Evolutionary conservation across 2,329 filamentous ascomycete genomes (phyloP).

Genomic region (Botrytis byssoidea): DNA sequence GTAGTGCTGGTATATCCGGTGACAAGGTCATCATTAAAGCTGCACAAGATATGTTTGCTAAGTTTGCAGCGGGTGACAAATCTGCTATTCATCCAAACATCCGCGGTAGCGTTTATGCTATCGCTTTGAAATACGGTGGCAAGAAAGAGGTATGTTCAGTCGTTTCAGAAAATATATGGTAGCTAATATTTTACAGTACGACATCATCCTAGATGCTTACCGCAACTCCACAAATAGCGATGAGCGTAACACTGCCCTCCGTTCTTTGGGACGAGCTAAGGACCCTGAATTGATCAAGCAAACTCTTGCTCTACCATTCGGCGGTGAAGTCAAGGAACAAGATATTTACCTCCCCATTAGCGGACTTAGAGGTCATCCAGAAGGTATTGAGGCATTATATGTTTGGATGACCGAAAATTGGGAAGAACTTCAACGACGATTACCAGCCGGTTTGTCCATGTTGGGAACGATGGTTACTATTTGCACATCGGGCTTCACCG

Average conservation of each 20-base stretch:
- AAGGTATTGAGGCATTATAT: conserved; percentile 79
- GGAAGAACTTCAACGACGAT: conserved; percentile 75
- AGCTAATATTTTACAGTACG: conserved; percentile 54
- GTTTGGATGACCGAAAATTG: conserved; percentile 83
- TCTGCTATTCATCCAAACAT: conserved; percentile 89
- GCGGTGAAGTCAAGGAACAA: conserved; percentile 85
- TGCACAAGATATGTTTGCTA: conserved; percentile 85
- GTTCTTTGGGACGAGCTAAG: conserved; percentile 75
- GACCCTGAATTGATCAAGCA: conserved; percentile 77
- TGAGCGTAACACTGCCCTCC: conserved; percentile 88
- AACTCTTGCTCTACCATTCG: conserved; percentile 72
- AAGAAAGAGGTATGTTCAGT: conserved; percentile 65
- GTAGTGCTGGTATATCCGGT: conserved; percentile 74
- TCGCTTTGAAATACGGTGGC: conserved; percentile 80
- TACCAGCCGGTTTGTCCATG: conserved; percentile 85
- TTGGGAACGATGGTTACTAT: conserved; percentile 81
- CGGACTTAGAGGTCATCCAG: conserved; percentile 72
- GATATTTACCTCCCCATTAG: conserved; percentile 88
- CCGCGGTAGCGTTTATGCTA: conserved; percentile 79
- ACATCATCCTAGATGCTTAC: conserved; percentile 73
- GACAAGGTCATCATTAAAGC: conserved; percentile 76
- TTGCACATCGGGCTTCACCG: conserved; percentile 77
- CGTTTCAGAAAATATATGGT: neutral
- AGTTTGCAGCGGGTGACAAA: conserved; percentile 76
- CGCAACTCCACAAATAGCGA: conserved; percentile 73